Evolutionary conservation across 2,329 filamentous ascomycete genomes (phyloP).

Genomic region (Nothophoma quercina): DNA sequence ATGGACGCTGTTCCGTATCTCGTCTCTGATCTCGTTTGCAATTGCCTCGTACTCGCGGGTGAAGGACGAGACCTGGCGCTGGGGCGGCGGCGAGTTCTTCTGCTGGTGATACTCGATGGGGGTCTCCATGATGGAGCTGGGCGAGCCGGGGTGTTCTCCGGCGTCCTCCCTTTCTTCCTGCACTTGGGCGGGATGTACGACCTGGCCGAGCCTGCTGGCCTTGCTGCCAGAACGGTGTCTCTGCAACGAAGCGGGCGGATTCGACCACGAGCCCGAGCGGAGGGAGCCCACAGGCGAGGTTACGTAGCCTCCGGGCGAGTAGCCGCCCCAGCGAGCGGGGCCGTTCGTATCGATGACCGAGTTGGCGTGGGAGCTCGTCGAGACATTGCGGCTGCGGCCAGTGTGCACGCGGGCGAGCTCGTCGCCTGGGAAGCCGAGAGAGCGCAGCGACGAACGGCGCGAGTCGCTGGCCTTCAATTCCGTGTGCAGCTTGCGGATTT

Average conservation of each 20-base stretch:
- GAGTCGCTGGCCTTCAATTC: slow-evolving; percentile 76
- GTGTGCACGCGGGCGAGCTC: slow-evolving; percentile 36
- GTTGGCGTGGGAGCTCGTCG: slow-evolving; percentile 54
- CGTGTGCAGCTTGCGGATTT: slow-evolving; percentile 75
- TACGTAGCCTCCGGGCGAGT: slow-evolving; percentile 72
- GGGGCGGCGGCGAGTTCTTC: slow-evolving; percentile 23
- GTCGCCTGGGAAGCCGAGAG: slow-evolving; percentile 52
- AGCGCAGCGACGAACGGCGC: slow-evolving; percentile 68
- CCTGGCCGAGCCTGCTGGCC: slow-evolving; percentile 51
- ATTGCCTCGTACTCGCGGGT: slow-evolving; percentile 49
- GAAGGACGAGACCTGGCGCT: slow-evolving; percentile 47
- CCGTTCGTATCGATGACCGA: slow-evolving; percentile 76
- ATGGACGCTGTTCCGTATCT: slow-evolving; percentile 32
- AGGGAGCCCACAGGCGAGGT: slow-evolving; percentile 72
- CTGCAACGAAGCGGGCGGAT: slow-evolving; percentile 40
- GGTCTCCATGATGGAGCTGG: slow-evolving; percentile 8
- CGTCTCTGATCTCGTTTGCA: slow-evolving; percentile 43
- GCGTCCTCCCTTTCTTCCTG: slow-evolving; percentile 23
- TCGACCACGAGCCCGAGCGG: slow-evolving; percentile 57
- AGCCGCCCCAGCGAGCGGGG: slow-evolving; percentile 72
- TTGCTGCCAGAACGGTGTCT: slow-evolving; percentile 51
- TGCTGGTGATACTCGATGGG: slow-evolving; percentile 14
- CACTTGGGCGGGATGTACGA: slow-evolving; percentile 48
- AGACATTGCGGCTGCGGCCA: slow-evolving; percentile 50
- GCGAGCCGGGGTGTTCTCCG: slow-evolving; percentile 25